Evolutionary conservation across 345 rosid species (phyloP), one percentile per base, ranked within the genome.

Genomic region (Aquilaria yunnanensis): DNA sequence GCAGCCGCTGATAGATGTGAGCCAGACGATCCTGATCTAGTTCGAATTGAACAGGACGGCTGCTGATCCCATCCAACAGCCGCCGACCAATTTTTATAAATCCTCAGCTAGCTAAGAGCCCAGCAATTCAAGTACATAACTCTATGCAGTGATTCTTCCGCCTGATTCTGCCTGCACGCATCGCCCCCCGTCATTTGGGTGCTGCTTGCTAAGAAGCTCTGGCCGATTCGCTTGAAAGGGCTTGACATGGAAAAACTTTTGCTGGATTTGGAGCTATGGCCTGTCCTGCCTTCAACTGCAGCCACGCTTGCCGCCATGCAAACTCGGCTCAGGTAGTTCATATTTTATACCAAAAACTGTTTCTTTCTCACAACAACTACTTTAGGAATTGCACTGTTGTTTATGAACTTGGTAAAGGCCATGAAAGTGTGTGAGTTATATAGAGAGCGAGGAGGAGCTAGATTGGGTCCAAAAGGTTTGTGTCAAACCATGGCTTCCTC

Each of bases 71-170:
- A 34, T 34, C 41, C 6, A 34, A 6, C 41, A 34, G 41, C 41
- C 6, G 6, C 23, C 23, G 23, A 16, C 23, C 23, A 16, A 16
- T 16, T 16, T 16, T 16, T 16, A 16, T 16, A 16, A 16, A 16
- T 6, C 6, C 41, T 3, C 3, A 34, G 54, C 56, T 56, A 75
- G 45, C 58, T 60, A 11, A 64, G 80, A 10, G 71, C 68, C 88
- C 83, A 76, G 67, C 81, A 78, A 62, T 74, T 78, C 67, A 76
- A 64, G 69, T 67, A 76, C 77, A 80, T 70, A 34, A 78, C 69
- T 32, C 59, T 77, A 47, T 57, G 73, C 48, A 78, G 60, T 4
- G 84, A 69, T 2, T 76, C 81, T n/a, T 74, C 77, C 0, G 70
- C 46, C 37, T 72, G 70, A 53, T 57, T 66, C 47, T 49, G 51